Evolutionary conservation across 2,329 filamentous ascomycete genomes (phyloP).

Genomic region (Ilyonectria sp.): DNA sequence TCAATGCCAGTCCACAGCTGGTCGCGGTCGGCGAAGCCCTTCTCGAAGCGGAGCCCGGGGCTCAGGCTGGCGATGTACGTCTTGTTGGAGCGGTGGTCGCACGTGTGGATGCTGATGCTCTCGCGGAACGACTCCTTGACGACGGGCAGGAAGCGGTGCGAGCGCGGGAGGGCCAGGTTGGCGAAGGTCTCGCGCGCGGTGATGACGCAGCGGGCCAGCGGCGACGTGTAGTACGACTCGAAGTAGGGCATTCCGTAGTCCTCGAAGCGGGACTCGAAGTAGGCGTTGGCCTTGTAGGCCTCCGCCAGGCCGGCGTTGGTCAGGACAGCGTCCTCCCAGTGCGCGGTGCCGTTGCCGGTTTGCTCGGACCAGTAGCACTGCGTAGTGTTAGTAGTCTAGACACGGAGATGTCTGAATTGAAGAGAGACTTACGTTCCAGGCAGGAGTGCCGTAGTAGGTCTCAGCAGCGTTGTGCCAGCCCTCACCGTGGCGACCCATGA

Average conservation of each 20-base stretch:
- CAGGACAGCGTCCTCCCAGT: conserved; percentile 76
- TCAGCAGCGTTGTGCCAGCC: conserved; percentile 77
- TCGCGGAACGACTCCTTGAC: conserved; percentile 78
- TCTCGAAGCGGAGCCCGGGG: conserved; percentile 70
- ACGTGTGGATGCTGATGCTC: conserved; percentile 77
- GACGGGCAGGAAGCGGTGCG: conserved; percentile 68
- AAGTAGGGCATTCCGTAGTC: conserved; percentile 72
- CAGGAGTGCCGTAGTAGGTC: conserved; percentile 76
- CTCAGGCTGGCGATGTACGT: conserved; percentile 67
- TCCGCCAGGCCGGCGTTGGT: conserved; percentile 71
- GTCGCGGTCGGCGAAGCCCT: conserved; percentile 71
- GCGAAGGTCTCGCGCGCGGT: conserved; percentile 76
- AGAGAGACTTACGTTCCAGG: conserved; percentile 73
- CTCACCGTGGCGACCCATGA: conserved; percentile 79
- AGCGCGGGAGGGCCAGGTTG: conserved; percentile 65
- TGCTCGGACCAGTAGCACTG: conserved; percentile 76
- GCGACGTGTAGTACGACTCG: conserved; percentile 76
- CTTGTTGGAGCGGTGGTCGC: conserved; percentile 72
- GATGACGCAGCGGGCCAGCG: conserved; percentile 73
- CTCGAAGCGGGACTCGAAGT: conserved; percentile 70
- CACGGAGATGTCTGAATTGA: rapidly evolving
- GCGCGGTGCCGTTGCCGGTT: conserved; percentile 74
- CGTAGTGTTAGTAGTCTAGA: conserved; percentile 7
- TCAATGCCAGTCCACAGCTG: conserved; percentile 60
- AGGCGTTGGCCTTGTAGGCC: conserved; percentile 70